phyloP scores from a whole-genome alignment of 1,284 basidiomycete genomes.

The Ganoderma resinaceum region DNA sequence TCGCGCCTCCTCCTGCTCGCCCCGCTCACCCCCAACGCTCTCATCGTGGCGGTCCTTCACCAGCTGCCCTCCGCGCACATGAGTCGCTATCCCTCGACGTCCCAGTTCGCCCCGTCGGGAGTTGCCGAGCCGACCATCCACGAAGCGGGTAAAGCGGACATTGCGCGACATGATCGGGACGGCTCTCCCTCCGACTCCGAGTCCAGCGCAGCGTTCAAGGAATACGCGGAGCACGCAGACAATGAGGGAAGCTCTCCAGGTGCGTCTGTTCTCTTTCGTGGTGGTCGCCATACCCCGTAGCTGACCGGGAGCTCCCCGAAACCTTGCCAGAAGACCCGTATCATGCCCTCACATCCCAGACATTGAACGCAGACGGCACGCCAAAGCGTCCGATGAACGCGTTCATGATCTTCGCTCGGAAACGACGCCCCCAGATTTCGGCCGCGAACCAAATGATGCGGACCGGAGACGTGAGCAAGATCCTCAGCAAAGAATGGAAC shows the following conservation, averaged over 20 bases:
- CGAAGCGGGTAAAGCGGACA: constrained; percentile 28
- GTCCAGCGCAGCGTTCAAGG: constrained; percentile 30
- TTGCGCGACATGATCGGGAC: constrained; percentile 37
- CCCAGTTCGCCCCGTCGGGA: constrained; percentile 32
- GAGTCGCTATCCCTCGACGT: constrained; percentile 34
- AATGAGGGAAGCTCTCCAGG: constrained; percentile 33
- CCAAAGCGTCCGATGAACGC: constrained; percentile 90
- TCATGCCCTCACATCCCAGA: constrained; percentile 70
- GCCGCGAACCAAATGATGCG: constrained; percentile 85
- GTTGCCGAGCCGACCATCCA: constrained; percentile 28
- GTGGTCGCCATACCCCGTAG: not conserved
- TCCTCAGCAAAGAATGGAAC: constrained; percentile 82
- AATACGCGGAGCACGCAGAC: constrained; percentile 26
- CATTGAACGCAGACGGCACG: constrained; percentile 82
- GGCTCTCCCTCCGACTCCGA: constrained; percentile 36
- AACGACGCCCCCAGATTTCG: constrained; percentile 79
- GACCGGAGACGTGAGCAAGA: constrained; percentile 85
- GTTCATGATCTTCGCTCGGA: constrained; percentile 90
- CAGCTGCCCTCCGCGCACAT: constrained; percentile 27
- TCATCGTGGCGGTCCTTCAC: constrained; percentile 19
- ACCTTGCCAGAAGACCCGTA: constrained; percentile 52
- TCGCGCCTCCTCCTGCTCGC: constrained; percentile 2
- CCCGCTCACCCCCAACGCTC: not conserved
- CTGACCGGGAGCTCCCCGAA: not conserved
- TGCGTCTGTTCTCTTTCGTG: constrained; percentile 11